phyloP scores from a whole-genome alignment of 208 protist genomes.

The Leishmania guyanensis region DNA sequence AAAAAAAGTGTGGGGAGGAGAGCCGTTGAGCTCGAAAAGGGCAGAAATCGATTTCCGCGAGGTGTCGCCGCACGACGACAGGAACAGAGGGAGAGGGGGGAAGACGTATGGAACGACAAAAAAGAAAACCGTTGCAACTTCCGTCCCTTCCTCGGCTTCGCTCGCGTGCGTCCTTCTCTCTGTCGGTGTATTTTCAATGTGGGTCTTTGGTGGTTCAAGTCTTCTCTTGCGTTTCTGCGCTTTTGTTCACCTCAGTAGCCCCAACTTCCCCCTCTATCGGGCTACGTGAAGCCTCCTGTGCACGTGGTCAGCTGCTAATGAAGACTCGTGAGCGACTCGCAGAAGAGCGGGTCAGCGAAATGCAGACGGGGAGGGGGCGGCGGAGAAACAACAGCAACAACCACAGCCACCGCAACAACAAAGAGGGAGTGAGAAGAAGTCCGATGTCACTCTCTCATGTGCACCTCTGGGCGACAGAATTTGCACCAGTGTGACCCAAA shows the following conservation, averaged over 20 bases:
- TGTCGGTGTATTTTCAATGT: neutral
- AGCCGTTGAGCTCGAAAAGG: neutral
- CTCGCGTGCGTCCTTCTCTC: neutral
- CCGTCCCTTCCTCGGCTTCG: constrained; percentile 2
- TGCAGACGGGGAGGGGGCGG: neutral
- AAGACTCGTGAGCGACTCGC: neutral
- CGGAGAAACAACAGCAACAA: neutral
- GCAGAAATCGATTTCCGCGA: neutral
- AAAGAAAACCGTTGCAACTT: neutral
- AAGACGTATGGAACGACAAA: neutral
- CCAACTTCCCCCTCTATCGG: neutral
- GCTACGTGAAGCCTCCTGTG: neutral
- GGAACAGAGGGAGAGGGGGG: constrained; percentile 13
- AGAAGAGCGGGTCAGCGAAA: neutral
- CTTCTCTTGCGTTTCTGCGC: neutral
- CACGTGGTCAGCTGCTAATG: neutral
- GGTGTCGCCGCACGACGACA: neutral
- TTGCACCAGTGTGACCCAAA: neutral
- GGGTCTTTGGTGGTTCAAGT: no score
- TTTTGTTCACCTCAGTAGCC: neutral
- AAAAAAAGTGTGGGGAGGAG: neutral
- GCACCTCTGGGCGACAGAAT: neutral
- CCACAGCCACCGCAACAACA: neutral
- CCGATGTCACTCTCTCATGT: neutral
- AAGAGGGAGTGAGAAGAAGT: neutral